phyloP scores from a whole-genome alignment of 2,329 filamentous ascomycete genomes.

The Xylaria sp. region DNA sequence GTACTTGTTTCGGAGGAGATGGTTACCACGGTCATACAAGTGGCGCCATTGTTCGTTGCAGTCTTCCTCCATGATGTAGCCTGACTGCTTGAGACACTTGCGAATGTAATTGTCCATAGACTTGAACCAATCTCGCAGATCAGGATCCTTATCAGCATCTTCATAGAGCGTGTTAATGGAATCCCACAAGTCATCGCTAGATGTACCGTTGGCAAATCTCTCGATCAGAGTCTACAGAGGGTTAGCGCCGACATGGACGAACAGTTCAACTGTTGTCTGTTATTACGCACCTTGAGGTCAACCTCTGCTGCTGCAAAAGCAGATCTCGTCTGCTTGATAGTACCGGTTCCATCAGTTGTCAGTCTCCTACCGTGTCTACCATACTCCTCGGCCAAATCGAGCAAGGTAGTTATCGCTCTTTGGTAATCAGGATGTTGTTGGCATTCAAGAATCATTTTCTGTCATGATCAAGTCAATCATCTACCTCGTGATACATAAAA shows the following conservation, averaged over 20 bases:
- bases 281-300: constrained; percentile 60
- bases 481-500: too few species aligned
- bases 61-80: constrained; percentile 78
- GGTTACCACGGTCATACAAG: constrained; percentile 79
- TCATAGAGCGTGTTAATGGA: constrained; percentile 80
- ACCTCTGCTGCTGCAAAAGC: constrained; percentile 66
- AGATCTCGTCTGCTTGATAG: constrained; percentile 67
- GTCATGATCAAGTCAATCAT: too few species aligned
- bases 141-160: constrained; percentile 79
- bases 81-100: constrained; percentile 79
- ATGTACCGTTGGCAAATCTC: constrained; percentile 93
- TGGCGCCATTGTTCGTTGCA: constrained; percentile 77
- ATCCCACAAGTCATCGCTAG: constrained; percentile 76
- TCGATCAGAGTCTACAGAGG: constrained; percentile 71
- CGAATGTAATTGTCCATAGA: constrained; percentile 71
- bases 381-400: constrained; percentile 81
- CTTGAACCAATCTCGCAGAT: constrained; percentile 88
- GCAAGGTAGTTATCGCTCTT: constrained; percentile 80
- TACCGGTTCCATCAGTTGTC: constrained; percentile 58
- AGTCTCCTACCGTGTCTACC: constrained; percentile 65
- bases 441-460: constrained; percentile 97
- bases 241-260: constrained; percentile 29
- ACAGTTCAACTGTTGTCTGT: neutral
- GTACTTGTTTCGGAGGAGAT: constrained; percentile 85
- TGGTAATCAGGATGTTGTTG: constrained; percentile 94